Evolutionary conservation across 176 grass and related monocot species (phyloP).

Genomic region (Elymus sibiricus): DNA sequence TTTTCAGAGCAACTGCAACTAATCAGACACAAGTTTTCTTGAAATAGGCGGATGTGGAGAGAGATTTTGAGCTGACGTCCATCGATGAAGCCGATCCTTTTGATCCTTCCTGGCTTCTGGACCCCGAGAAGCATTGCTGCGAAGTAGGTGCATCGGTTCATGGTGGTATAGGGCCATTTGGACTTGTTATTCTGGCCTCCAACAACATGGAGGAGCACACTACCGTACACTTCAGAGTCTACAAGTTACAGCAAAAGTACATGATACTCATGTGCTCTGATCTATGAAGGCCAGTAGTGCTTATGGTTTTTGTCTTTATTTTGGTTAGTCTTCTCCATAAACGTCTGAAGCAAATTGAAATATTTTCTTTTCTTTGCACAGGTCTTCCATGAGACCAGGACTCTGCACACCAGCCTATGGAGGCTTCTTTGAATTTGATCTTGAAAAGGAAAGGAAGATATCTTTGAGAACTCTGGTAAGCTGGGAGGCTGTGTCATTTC

Average conservation of each 20-base stretch:
- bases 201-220: neutral
- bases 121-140: no score
- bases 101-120: neutral
- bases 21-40: slow-evolving; percentile 12
- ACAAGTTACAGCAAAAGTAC: neutral
- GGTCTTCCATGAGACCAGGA: slow-evolving; percentile 58
- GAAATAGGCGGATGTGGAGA: slow-evolving; percentile 70
- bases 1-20: neutral
- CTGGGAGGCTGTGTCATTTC: neutral
- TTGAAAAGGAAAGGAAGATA: slow-evolving; percentile 50
- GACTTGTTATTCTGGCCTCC: no score
- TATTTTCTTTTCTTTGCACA: neutral
- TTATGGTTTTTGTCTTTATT: neutral
- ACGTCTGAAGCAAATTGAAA: no score
- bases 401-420: slow-evolving; percentile 58
- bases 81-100: slow-evolving; percentile 26
- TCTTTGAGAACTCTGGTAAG: slow-evolving; percentile 74
- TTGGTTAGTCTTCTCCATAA: no score
- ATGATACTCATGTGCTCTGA: neutral
- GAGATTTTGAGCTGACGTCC: slow-evolving; percentile 46
- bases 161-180: no score
- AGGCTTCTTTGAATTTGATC: slow-evolving; percentile 58
- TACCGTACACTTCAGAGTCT: neutral
- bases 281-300: neutral
- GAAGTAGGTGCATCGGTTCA: no score